A percentile compares a stretch with the other conserved stretches of the same genome.
Conservation (phyloP, 2,329 filamentous ascomycete genomes). For the Blumeria graminis region DNA sequence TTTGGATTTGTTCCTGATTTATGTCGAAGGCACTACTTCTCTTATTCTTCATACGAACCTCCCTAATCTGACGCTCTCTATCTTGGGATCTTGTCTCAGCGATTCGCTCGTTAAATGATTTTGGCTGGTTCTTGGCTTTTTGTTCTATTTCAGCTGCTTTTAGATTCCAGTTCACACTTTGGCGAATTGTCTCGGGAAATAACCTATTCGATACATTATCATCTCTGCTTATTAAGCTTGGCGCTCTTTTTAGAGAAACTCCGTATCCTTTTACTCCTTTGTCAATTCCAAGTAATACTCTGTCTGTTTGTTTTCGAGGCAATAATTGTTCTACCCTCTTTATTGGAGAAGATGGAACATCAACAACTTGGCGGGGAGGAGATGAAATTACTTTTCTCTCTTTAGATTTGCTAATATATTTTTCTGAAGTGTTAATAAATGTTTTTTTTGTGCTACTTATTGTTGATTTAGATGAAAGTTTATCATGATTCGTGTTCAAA, state of each 20-base stretch:
- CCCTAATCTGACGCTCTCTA: conserved; percentile 23
- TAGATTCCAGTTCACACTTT: conserved; percentile 13
- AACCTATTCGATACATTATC: conserved; percentile 7
- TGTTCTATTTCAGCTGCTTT: conserved; percentile 10
- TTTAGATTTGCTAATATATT: conserved; percentile 9
- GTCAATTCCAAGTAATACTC: conserved; percentile 67
- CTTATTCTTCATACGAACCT: conserved; percentile 26
- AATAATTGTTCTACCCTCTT: conserved; percentile 25
- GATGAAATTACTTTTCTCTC: conserved; percentile 10
- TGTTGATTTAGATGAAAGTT: conserved; percentile 6
- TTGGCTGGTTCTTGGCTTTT: conserved; percentile 19
- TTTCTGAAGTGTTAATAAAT: conserved; percentile 8
- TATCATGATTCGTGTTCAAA: conserved; percentile 11
- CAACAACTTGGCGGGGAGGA: conserved; percentile 22
- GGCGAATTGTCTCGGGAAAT: background rate
- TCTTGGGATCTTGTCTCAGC: conserved; percentile 41
- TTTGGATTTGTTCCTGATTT: conserved; percentile 31
- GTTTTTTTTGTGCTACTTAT: conserved; percentile 2
- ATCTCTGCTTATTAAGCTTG: conserved; percentile 19
- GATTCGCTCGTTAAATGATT: conserved; percentile 62
- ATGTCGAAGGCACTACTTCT: conserved; percentile 33
- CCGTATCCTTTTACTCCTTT: conserved; percentile 63
- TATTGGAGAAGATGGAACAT: conserved; percentile 57
- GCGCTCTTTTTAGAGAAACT: conserved; percentile 58
- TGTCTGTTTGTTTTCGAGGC: conserved; percentile 48